Evolutionary conservation across 2,329 filamentous ascomycete genomes (phyloP).

Genomic region (Neoascochyta sp.): DNA sequence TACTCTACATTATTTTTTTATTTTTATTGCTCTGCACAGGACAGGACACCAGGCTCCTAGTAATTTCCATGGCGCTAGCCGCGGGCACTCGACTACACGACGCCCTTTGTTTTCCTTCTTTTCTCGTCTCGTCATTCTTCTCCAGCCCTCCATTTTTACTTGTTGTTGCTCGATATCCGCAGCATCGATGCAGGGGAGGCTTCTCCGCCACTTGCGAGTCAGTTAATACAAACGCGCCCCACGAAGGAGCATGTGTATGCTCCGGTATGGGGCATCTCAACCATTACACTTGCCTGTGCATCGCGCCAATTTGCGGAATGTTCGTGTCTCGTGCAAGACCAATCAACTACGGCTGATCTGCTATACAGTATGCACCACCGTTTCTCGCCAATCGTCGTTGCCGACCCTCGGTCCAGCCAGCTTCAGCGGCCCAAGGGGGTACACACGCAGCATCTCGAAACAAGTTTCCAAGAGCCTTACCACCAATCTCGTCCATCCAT

Average conservation of each 20-base stretch:
- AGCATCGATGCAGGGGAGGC: constrained; percentile 23
- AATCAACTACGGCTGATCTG: constrained; percentile 36
- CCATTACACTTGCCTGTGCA: constrained; percentile 18
- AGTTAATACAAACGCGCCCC: constrained; percentile 32
- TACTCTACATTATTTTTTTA: constrained; percentile 21
- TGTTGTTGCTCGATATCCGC: constrained; percentile 14
- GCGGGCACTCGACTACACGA: constrained; percentile 9
- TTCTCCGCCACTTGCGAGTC: constrained; percentile 33
- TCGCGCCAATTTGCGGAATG: constrained; percentile 13
- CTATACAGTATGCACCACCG: constrained; percentile 35
- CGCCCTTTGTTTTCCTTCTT: constrained; percentile 11
- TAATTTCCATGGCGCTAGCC: constrained; percentile 18
- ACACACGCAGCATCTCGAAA: no score
- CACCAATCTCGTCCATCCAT: no score
- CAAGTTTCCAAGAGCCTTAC: no score
- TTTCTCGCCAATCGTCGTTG: constrained; percentile 28
- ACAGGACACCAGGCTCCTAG: constrained; percentile 16
- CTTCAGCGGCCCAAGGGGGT: no score
- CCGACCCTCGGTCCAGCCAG: no score
- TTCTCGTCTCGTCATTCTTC: constrained; percentile 19
- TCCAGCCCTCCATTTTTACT: constrained; percentile 15
- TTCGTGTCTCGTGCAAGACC: constrained; percentile 14
- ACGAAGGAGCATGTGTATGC: constrained; percentile 15
- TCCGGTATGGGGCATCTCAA: constrained; percentile 19
- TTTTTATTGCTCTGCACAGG: no score